These are phyloP conservation scores for Peniophora sp. DNA, from an alignment of 1,284 basidiomycete genomes.

Conservation along the genomic window DNA sequence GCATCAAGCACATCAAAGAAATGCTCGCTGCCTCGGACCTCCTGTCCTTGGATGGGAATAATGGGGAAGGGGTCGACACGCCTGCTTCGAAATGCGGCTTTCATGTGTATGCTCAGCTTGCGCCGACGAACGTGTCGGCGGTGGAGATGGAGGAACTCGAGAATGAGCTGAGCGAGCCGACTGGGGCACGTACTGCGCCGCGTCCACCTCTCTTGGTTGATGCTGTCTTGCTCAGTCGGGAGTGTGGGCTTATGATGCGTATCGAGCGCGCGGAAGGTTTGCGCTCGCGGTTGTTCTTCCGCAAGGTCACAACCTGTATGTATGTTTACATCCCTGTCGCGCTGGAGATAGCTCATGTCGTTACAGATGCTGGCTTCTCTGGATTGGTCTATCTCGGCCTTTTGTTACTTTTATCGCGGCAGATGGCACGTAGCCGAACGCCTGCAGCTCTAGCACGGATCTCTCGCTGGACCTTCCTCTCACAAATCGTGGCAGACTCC, in stretches of 20 bases:
- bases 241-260: slow-evolving; percentile 71
- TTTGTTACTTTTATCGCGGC: slow-evolving; percentile 61
- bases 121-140: slow-evolving; percentile 41
- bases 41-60: slow-evolving; percentile 32
- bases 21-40: slow-evolving; percentile 51
- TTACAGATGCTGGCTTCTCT: slow-evolving; percentile 65
- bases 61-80: slow-evolving; percentile 24
- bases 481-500: slow-evolving; percentile 71
- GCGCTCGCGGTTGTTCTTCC: slow-evolving; percentile 62
- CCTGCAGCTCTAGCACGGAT: slow-evolving; percentile 72
- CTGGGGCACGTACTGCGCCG: slow-evolving; percentile 52
- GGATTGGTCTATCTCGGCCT: slow-evolving; percentile 61
- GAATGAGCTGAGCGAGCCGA: slow-evolving; percentile 62
- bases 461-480: slow-evolving; percentile 74
- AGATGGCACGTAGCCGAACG: slow-evolving; percentile 69
- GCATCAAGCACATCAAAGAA: slow-evolving; percentile 52
- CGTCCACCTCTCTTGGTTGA: slow-evolving; percentile 51
- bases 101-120: slow-evolving; percentile 53
- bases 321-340: slow-evolving; percentile 8
- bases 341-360: background rate
- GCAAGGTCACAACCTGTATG: slow-evolving; percentile 77
- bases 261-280: slow-evolving; percentile 61
- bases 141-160: slow-evolving; percentile 60
- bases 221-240: slow-evolving; percentile 64
- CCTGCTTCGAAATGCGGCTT: slow-evolving; percentile 56